Percentiles rank a stretch among this genome's conserved stretches.
These are phyloP conservation scores for Colletotrichum siamense DNA, from an alignment of 2,329 filamentous ascomycete species.

Conservation along the genomic window DNA sequence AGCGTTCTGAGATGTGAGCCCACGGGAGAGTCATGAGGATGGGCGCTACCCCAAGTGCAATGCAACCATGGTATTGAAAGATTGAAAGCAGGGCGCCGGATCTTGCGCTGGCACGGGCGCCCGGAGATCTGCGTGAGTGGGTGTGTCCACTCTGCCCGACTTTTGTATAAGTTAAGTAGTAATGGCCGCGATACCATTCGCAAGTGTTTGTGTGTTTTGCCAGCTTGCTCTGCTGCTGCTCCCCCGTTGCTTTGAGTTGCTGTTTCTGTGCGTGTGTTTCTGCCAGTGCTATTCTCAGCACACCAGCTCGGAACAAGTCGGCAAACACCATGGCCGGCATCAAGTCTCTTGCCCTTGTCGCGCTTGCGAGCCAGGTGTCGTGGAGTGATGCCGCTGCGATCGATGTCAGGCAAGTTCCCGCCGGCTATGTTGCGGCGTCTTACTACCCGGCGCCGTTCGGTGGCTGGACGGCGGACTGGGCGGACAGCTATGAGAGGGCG, in stretches of 20 bases:
- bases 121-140: neutral
- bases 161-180: neutral
- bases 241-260: neutral
- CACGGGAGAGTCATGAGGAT: neutral
- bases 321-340: neutral
- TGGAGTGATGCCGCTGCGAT: constrained; percentile 5
- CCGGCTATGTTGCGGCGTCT: constrained; percentile 52
- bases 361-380: constrained; percentile 1
- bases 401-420: constrained; percentile 9
- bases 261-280: neutral
- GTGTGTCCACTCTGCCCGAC: neutral
- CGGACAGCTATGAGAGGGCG: constrained; percentile 73
- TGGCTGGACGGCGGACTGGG: constrained; percentile 74
- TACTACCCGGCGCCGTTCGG: constrained; percentile 78
- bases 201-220: neutral
- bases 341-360: constrained; percentile 11
- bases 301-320: neutral
- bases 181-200: neutral
- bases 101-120: neutral
- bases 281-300: neutral
- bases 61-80: neutral
- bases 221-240: neutral
- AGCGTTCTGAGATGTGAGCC: neutral
- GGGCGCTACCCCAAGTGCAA: neutral
- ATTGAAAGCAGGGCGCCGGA: neutral